Conservation (phyloP, 2,329 filamentous ascomycete species). For the Exophiala spinifera region DNA sequence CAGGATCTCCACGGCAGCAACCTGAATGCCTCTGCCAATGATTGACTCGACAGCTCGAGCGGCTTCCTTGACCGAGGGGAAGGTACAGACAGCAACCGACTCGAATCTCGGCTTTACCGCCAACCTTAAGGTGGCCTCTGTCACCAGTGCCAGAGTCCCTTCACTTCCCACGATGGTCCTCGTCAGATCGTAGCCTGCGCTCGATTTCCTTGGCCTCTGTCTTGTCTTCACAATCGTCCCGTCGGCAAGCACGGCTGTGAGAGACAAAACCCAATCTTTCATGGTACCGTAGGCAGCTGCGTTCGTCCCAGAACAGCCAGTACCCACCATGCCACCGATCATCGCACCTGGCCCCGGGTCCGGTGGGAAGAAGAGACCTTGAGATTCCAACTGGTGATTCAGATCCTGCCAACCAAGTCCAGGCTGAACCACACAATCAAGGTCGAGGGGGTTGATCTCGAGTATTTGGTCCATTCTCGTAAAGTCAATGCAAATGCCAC, state of each 20-base stretch:
- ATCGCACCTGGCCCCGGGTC: slow-evolving; percentile 90
- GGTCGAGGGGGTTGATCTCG: slow-evolving; percentile 69
- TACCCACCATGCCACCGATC: slow-evolving; percentile 71
- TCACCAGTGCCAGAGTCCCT: slow-evolving; percentile 85
- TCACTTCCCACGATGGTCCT: slow-evolving; percentile 87
- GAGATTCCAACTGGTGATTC: slow-evolving; percentile 71
- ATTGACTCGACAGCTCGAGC: slow-evolving; percentile 77
- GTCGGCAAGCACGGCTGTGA: slow-evolving; percentile 89
- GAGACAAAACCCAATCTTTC: slow-evolving; percentile 84
- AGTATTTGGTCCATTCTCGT: slow-evolving; percentile 79
- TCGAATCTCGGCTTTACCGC: slow-evolving; percentile 79
- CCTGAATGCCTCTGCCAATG: slow-evolving; percentile 74
- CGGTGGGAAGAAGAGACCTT: slow-evolving; percentile 85
- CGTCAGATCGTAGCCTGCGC: slow-evolving; percentile 87
- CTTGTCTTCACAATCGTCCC: slow-evolving; percentile 86
- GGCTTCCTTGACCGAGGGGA: slow-evolving; percentile 63
- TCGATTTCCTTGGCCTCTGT: slow-evolving; percentile 83
- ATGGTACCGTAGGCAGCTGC: slow-evolving; percentile 91
- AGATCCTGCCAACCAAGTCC: slow-evolving; percentile 83
- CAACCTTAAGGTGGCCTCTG: slow-evolving; percentile 84
- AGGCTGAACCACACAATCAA: slow-evolving; percentile 74
- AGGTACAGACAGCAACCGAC: slow-evolving; percentile 73
- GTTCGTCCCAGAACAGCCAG: slow-evolving; percentile 68
- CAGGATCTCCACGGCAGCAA: slow-evolving; percentile 88
- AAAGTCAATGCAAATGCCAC: slow-evolving; percentile 85